Evolutionary conservation across 1,284 basidiomycete species (phyloP).

Genomic region (Moniliophthora roreri): DNA sequence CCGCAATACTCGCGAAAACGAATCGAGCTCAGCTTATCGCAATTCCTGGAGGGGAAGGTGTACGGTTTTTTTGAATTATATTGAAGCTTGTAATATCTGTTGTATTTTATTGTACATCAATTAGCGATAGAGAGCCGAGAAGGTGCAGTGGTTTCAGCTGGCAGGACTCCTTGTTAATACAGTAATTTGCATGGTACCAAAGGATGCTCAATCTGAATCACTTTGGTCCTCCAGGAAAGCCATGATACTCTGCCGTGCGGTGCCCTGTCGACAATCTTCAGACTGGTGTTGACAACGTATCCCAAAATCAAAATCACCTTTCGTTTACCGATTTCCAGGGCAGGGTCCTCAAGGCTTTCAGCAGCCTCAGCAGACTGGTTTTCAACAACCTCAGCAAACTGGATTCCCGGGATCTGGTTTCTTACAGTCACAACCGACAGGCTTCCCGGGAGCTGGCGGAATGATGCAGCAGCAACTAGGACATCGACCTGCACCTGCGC

Average conservation of each 20-base stretch:
- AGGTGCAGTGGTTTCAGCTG: too few species aligned
- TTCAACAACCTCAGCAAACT: slow-evolving; percentile 26
- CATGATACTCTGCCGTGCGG: slow-evolving; percentile 61
- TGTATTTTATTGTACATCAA: neutral
- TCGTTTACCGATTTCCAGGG: slow-evolving; percentile 36
- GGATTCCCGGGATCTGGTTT: slow-evolving; percentile 35
- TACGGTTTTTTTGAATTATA: slow-evolving; percentile 53
- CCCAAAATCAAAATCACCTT: too few species aligned
- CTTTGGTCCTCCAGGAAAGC: slow-evolving; percentile 71
- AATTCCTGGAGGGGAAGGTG: slow-evolving; percentile 75
- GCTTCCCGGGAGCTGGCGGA: slow-evolving; percentile 37
- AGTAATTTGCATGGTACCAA: too few species aligned
- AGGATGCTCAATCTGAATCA: slow-evolving; percentile 30
- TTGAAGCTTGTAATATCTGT: too few species aligned
- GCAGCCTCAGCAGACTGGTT: slow-evolving; percentile 26
- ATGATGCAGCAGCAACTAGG: slow-evolving; percentile 47
- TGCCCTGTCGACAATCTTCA: slow-evolving; percentile 35
- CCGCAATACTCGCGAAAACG: slow-evolving; percentile 59
- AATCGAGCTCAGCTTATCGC: slow-evolving; percentile 72
- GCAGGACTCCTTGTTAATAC: too few species aligned
- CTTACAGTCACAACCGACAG: slow-evolving; percentile 47
- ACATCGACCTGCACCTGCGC: slow-evolving; percentile 44
- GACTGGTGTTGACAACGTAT: too few species aligned
- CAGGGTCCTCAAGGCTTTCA: slow-evolving; percentile 15
- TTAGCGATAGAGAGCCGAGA: too few species aligned